Percentiles rank a stretch among this genome's conserved stretches.
These are phyloP conservation scores for Trichothecium roseum DNA, from an alignment of 2,329 filamentous ascomycete species.

Conservation along the genomic window DNA sequence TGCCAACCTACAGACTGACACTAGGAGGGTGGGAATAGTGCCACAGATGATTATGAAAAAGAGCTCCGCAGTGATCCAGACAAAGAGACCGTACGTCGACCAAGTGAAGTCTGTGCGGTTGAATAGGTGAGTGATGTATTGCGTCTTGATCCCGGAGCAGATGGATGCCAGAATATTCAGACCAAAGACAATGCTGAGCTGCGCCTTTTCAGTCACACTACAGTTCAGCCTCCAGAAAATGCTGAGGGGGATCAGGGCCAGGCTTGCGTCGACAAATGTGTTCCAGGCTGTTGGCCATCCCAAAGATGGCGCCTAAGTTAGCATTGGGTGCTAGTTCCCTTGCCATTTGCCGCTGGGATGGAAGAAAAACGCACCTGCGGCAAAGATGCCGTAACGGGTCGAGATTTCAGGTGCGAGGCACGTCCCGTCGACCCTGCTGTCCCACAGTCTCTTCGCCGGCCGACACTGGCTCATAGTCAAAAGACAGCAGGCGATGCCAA, in stretches of 20 bases:
- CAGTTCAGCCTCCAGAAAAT: constrained; percentile 64
- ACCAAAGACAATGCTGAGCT: constrained; percentile 35
- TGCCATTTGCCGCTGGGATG: too few species aligned
- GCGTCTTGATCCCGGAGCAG: constrained; percentile 13
- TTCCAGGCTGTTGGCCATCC: constrained; percentile 11
- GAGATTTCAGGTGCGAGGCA: constrained; percentile 11
- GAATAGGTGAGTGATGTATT: constrained; percentile 10
- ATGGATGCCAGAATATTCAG: constrained; percentile 13
- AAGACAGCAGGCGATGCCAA: constrained; percentile 10
- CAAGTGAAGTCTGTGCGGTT: constrained; percentile 12
- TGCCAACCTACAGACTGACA: neutral
- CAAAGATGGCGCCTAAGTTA: neutral
- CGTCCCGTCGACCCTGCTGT: constrained; percentile 7
- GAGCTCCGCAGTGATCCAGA: constrained; percentile 12
- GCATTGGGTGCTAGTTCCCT: neutral
- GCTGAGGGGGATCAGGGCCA: constrained; percentile 11
- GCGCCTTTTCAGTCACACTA: constrained; percentile 63
- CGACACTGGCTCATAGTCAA: constrained; percentile 12
- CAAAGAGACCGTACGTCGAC: constrained; percentile 12
- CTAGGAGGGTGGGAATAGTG: constrained; percentile 10
- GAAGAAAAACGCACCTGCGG: constrained; percentile 9
- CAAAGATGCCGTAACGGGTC: constrained; percentile 11
- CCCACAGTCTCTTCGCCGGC: constrained; percentile 10
- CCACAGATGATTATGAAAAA: constrained; percentile 14
- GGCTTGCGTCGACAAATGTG: constrained; percentile 12